Base-by-base conservation (phyloP, 1,284 basidiomycete species). In the Pseudozyma pruni region DNA sequence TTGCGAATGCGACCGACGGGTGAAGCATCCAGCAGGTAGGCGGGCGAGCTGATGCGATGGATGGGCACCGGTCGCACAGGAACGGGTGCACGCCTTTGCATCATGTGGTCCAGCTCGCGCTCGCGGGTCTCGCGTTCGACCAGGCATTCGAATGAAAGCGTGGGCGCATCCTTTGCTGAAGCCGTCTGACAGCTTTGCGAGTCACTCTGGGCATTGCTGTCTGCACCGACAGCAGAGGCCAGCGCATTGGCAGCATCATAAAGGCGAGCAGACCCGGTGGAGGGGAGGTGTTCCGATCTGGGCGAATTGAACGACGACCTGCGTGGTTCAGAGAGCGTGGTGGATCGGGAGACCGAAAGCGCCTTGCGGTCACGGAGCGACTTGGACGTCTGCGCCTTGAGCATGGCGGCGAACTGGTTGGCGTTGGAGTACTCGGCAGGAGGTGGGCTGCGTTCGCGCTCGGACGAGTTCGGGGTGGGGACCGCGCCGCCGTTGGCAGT, bases 301-400 rank as follows among this genome's bases (percentile, higher is more conserved):
- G 64, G 64, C 39, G 58, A 68, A 46, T 57, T 61, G 53, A 71
- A 63, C 37, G 61, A 71, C 44, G 67, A 64, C 38, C 67, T 59
- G 29, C 67, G 67, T 13, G 52, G 52, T 48, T 60, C 60, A 22
- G 67, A 46, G 8, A 68, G 42, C 32, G 56, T 64, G n/a, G 59
- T 51, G 25, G 72, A 60, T 8, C 72, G 57, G 16, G 62, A 56
- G 20, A 67, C 41, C 10, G 63, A 61, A 6, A 67, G 44, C 1
- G 64, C 66, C 43, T 74, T 62, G 55, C 52, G 58, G 32, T 68
- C 55, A 31, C 59, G 53, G 38, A 76, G 57, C 52, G 72, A 75
- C 38, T 60, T 59, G 38, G 51, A 32, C 27, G 73, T 76, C 51
- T 75, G 72, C 17, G 53, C 59, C 46, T 60, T 64, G 49, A 74